Evolutionary conservation across 352 stramenopile species (phyloP).

Genomic region (Thalassiosira oceanica): DNA sequence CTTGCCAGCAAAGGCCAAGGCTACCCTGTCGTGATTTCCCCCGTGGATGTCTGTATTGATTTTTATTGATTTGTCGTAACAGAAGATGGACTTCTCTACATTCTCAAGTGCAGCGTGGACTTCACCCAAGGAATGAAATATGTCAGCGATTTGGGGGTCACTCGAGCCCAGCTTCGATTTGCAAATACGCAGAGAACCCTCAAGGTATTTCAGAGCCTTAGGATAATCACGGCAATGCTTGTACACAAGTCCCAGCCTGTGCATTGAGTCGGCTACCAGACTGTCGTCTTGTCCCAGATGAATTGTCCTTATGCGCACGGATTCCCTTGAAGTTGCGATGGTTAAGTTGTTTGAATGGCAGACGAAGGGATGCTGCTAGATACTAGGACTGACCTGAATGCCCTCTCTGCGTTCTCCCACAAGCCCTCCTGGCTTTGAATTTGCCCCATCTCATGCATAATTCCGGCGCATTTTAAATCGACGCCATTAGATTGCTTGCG

Average conservation of each 20-base stretch:
- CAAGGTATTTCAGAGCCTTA: slow-evolving; percentile 55
- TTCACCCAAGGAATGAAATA: slow-evolving; percentile 47
- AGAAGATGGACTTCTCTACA: slow-evolving; percentile 51
- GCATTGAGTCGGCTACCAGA: slow-evolving; percentile 54
- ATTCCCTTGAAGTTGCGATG: too few relatives aligned
- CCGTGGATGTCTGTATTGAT: slow-evolving; percentile 48
- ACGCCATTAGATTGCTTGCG: slow-evolving; percentile 44
- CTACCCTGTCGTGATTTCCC: slow-evolving; percentile 34
- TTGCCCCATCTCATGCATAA: slow-evolving; percentile 61
- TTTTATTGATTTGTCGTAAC: slow-evolving; percentile 49
- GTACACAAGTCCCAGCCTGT: slow-evolving; percentile 44
- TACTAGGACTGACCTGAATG: too few relatives aligned
- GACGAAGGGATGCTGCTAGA: too few relatives aligned
- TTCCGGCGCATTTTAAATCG: slow-evolving; percentile 54
- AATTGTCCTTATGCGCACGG: slow-evolving; percentile 48
- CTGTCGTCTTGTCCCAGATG: slow-evolving; percentile 55
- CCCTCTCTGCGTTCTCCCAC: slow-evolving; percentile 49
- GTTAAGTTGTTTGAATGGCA: too few relatives aligned
- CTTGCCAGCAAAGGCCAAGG: slow-evolving; percentile 45
- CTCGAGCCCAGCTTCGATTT: slow-evolving; percentile 31
- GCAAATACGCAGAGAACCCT: slow-evolving; percentile 48
- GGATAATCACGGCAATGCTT: slow-evolving; percentile 25
- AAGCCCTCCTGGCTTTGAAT: slow-evolving; percentile 38
- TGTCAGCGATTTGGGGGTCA: slow-evolving; percentile 47
- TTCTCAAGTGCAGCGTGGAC: slow-evolving; percentile 43